Evolutionary conservation across 768 basidiomycete genomes (phyloP), one percentile per base, ranked within the genome.

Genomic region (Tubosaeta sp.): DNA sequence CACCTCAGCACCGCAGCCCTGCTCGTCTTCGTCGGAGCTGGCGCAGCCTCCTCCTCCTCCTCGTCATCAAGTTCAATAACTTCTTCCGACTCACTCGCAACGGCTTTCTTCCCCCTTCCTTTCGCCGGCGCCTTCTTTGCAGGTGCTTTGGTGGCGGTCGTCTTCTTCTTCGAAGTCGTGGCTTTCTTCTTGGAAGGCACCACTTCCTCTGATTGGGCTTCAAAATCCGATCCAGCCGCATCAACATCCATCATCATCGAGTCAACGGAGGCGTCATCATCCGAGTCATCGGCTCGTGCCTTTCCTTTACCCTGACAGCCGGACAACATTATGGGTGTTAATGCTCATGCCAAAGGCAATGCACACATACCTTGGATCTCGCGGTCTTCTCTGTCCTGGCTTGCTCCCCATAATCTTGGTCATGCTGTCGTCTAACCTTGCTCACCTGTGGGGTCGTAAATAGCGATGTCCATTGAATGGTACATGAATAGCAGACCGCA

Each of bases 231-330:
- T 16, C 73, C 79, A 2, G 65, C 77, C 10, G 59, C 70, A 54
- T 87, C 86, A 41, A 89, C 66, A 43, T 92, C 86, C 80, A 87
- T 84, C 71, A 76, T 71, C 86, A 89, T 89, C 3, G 86, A 90
- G 62, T 90, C 90, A 13, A 67, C 64, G 0, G 75, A 79, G 21
- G 62, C 71, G 13, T 57, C 75, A 31, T 57, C 75, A 30, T 84
- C 86, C 3, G 79, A 84, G 3, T 77, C 77, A 21, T 76, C 76
- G 2, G 59, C 74, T 9, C 72, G 73, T 10, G 70, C 76, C 60
- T 76, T 80, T 22, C 72, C 75, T 67, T 84, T 86, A 9, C 70
- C 80, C 74, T 84, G 27, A 29, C 41, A 25, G 29, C 30, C 24
- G 30, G n/a, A 25, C 12, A 24, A 31, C 39, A 18, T 12, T 2